These are phyloP conservation scores for Thalassiosira sp. DNA, from an alignment of 352 stramenopile genomes.

Conservation along the genomic window DNA sequence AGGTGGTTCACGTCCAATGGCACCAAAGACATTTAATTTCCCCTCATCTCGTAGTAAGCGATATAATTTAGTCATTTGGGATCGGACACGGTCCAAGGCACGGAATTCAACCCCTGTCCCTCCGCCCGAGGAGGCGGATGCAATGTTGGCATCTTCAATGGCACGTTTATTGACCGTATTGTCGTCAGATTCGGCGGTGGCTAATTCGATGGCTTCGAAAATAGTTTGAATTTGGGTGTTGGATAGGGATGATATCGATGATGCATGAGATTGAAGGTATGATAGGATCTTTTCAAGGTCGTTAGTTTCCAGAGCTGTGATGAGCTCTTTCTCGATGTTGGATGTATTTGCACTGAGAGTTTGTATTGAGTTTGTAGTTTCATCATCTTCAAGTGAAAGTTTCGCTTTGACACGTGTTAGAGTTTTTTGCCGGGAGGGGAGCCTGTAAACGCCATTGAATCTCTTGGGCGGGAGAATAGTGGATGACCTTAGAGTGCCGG, in stretches of 20 bases:
- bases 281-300: constrained; percentile 38
- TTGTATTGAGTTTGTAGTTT: constrained; percentile 9
- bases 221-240: constrained; percentile 38
- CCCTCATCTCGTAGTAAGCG: constrained; percentile 49
- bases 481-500: not conserved
- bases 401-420: not conserved
- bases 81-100: constrained; percentile 51
- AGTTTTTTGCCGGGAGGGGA: no score
- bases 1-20: constrained; percentile 39
- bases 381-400: constrained; percentile 7
- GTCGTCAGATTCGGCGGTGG: constrained; percentile 59
- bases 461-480: not conserved
- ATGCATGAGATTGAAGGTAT: constrained; percentile 27
- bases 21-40: constrained; percentile 64
- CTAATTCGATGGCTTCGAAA: constrained; percentile 72
- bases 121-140: not conserved
- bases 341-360: no score
- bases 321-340: constrained; percentile 14
- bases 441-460: not conserved
- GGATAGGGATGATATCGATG: constrained; percentile 17
- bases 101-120: constrained; percentile 42
- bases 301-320: constrained; percentile 28
- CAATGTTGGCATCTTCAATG: constrained; percentile 41
- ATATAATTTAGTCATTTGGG: constrained; percentile 80
- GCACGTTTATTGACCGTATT: constrained; percentile 57